phyloP scores from a whole-genome alignment of 1,284 basidiomycete species.

The Cutaneotrichosporon arboriforme region DNA sequence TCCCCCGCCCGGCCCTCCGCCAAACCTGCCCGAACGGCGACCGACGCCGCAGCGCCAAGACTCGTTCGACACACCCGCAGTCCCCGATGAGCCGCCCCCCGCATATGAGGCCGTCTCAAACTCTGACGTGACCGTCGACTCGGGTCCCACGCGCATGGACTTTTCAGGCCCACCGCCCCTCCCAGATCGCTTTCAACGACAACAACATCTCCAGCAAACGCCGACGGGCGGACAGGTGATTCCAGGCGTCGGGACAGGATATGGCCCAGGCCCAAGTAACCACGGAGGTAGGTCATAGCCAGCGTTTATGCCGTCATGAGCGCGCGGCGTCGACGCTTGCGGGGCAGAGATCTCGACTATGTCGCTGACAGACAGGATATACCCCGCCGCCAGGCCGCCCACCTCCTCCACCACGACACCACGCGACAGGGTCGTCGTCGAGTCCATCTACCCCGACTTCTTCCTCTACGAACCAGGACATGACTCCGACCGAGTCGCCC shows the following conservation, averaged over 20 bases:
- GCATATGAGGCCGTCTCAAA: conserved; percentile 27
- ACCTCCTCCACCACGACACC: conserved; percentile 12
- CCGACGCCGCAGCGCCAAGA: conserved; percentile 5
- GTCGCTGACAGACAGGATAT: too few relatives aligned
- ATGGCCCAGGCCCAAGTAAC: conserved; percentile 19
- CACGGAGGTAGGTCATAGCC: neutral
- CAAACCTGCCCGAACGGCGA: neutral
- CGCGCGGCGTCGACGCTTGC: too few relatives aligned
- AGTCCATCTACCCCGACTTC: too few relatives aligned
- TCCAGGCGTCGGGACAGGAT: conserved; percentile 36
- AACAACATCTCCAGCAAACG: conserved; percentile 4
- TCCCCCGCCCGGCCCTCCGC: neutral
- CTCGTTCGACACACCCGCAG: conserved; percentile 11
- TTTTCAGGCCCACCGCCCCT: conserved; percentile 45
- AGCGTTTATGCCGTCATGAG: neutral
- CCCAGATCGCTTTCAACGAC: conserved; percentile 27
- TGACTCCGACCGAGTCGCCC: conserved; percentile 37
- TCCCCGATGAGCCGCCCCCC: conserved; percentile 37
- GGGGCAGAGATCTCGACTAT: too few relatives aligned
- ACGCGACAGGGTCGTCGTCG: neutral
- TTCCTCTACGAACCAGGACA: neutral
- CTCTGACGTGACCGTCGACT: conserved; percentile 18
- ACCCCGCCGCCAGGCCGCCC: neutral
- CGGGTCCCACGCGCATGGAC: conserved; percentile 39
- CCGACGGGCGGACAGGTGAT: conserved; percentile 23